Conservation (phyloP, 345 rosid species). For the Microthlaspi erraticum region DNA sequence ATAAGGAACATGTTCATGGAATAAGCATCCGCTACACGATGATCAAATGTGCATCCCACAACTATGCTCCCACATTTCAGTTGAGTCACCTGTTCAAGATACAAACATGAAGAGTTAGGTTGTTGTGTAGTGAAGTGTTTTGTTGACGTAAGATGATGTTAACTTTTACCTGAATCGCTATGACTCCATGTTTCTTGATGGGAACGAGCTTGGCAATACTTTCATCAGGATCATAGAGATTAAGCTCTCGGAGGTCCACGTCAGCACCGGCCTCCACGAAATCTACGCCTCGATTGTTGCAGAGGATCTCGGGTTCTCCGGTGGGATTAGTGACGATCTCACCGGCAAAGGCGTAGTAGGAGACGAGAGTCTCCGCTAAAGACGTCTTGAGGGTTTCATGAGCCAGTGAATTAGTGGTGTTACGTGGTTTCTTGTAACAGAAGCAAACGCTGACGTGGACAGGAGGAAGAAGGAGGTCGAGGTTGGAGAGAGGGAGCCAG, state of each 20-base stretch:
- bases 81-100: slow-evolving; percentile 55
- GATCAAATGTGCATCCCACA: slow-evolving; percentile 77
- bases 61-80: slow-evolving; percentile 72
- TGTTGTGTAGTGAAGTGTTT: slow-evolving; percentile 5
- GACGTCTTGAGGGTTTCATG: slow-evolving; percentile 56
- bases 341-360: slow-evolving; percentile 77
- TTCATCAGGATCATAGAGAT: slow-evolving; percentile 71
- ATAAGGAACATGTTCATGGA: slow-evolving; percentile 74
- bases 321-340: slow-evolving; percentile 61
- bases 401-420: slow-evolving; percentile 30
- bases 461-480: slow-evolving; percentile 82
- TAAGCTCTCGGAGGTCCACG: slow-evolving; percentile 56
- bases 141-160: slow-evolving; percentile 3
- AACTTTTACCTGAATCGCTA: slow-evolving; percentile 69
- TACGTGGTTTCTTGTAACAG: slow-evolving; percentile 56
- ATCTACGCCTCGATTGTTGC: slow-evolving; percentile 86
- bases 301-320: slow-evolving; percentile 83
- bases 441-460: slow-evolving; percentile 67
- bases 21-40: slow-evolving; percentile 76
- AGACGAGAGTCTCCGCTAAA: slow-evolving; percentile 65
- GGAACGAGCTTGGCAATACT: slow-evolving; percentile 72
- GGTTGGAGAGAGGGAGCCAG: slow-evolving; percentile 86
- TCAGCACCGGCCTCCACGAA: slow-evolving; percentile 69
- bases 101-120: slow-evolving; percentile 17
- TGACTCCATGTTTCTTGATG: slow-evolving; percentile 56